Base-by-base conservation (phyloP, 805 yeast species). In the Monosporozyma solicola region DNA sequence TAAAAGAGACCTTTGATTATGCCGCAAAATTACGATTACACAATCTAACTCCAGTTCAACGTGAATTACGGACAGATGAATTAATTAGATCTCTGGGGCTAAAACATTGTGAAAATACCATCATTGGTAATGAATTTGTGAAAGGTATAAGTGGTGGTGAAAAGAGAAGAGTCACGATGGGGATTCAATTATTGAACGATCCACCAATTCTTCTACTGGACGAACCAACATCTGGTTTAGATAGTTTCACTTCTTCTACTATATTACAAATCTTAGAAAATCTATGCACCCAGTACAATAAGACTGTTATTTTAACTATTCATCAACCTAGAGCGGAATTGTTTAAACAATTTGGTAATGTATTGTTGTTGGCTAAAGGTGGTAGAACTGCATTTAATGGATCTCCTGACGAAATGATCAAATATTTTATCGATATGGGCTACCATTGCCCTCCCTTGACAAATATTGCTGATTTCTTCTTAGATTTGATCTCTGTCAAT, bases 141-240 rank as follows among this genome's bases (percentile, higher is more conserved):
- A 83, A 83, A 61, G 89, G 89, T 35, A 79, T 92, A 13, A 85
- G 94, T 16, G 96, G 96, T 16, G 96, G 96, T 58, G 97, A 90
- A 62, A 88, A 89, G 66, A 74, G 96, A 60, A 74, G 96, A 58
- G 84, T 89, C 0, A 83, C 92, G 0, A 87, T 89, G 66, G 92
- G 91, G 2, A 78, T 87, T 46, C 95, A 88, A 63, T 70, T 89
- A 37, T 70, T 89, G 43, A 81, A 83, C 54, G 81, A 81, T 53
- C 92, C 95, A 0, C 81, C 82, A 53, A 74, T 89, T 41, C 65
- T 89, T 37, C 75, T 89, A 49, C 67, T 89, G 25, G 96, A 89
- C 67, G 96, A 89, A 62, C 96, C 96, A 2, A 89, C 96, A 0
- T 86, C 95, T 4, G 96, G 96, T 0, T 73, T 89, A 27, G 96